Base-by-base conservation (phyloP, 352 stramenopile genomes). In the Globisporangium solare region DNA sequence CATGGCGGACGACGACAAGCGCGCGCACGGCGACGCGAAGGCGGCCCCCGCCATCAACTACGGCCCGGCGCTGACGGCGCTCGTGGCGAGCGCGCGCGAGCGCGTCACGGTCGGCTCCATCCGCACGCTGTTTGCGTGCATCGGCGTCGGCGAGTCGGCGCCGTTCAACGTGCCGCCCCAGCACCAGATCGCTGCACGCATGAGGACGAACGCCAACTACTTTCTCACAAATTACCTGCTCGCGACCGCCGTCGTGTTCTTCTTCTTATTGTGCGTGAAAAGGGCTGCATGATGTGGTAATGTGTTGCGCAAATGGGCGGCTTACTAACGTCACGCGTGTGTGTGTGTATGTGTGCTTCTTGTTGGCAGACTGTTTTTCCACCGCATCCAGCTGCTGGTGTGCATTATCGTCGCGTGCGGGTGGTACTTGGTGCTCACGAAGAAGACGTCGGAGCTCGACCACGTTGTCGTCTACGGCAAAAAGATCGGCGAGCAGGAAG, bases 141-240 rank as follows among this genome's bases (percentile, higher is more conserved):
- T 79, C 8, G 81, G 81, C 50, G 61, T 88, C 13, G 79, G 81
- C 52, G 81, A 92, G 51, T 68, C 64, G 37, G 54, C 70, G 54
- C 79, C 81, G 32, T 88, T 89, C 66, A 83, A 68, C 13, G 12
- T 87, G 52, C 79, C 79, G 12, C 63, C 68, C 21, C 69, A 79
- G 56, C 61, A 70, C 17, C 70, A 80, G 49, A 72, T 77, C 52
- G 22, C 79, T 41, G 32, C 55, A 61, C 79, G 79, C n/a, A 70
- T 92, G 58, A 78, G 76, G 58, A 78, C 68, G 27, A 92, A 92
- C 72, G 67, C 66, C 54, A 73, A 73, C 61, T 92, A 76, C 61
- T 92, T 88, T 51, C 56, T 89, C 56, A 81, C 75, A 64, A 92
- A 92, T 62, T 92, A 92, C 51, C 20, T 92, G 54, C 64, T 89